Conservation (phyloP, 2,329 filamentous ascomycete genomes). For the Aspergillus fructus region DNA sequence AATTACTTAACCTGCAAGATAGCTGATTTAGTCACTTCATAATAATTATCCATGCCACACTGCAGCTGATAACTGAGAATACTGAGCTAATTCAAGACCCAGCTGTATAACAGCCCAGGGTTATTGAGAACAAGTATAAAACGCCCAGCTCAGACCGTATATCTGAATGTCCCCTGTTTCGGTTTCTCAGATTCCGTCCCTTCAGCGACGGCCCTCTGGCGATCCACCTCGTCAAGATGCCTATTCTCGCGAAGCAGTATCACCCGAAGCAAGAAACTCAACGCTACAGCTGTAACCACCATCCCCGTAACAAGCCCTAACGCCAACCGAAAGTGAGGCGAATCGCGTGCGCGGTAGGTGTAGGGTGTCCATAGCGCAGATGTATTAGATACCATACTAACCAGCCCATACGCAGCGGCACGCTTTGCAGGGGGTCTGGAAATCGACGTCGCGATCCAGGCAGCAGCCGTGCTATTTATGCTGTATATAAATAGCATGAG, state of each 20-base stretch:
- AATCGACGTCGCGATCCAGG: conserved; percentile 50
- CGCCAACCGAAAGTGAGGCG: conserved; percentile 36
- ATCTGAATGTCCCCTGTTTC: neutral
- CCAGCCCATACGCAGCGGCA: conserved; percentile 50
- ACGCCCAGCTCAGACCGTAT: neutral
- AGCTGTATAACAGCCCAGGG: too few species aligned
- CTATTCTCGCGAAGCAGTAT: conserved; percentile 45
- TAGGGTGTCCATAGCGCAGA: conserved; percentile 49
- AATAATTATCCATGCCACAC: too few species aligned
- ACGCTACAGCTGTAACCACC: conserved; percentile 27
- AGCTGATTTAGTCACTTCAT: neutral
- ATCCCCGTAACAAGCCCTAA: conserved; percentile 38
- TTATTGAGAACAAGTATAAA: too few species aligned
- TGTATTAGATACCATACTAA: conserved; percentile 51
- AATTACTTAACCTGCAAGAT: neutral
- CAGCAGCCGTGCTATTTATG: conserved; percentile 34
- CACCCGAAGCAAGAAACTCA: conserved; percentile 28
- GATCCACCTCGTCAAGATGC: conserved; percentile 32
- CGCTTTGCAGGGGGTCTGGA: conserved; percentile 52
- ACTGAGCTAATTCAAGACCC: too few species aligned
- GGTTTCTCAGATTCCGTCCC: neutral
- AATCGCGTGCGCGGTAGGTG: conserved; percentile 41
- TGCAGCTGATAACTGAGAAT: too few species aligned
- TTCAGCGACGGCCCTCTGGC: neutral
- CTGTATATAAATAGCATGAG: conserved; percentile 41